Percentiles rank a stretch among this genome's conserved stretches.
phyloP scores from a whole-genome alignment of 345 rosid genomes.

The Nephelium lappaceum region DNA sequence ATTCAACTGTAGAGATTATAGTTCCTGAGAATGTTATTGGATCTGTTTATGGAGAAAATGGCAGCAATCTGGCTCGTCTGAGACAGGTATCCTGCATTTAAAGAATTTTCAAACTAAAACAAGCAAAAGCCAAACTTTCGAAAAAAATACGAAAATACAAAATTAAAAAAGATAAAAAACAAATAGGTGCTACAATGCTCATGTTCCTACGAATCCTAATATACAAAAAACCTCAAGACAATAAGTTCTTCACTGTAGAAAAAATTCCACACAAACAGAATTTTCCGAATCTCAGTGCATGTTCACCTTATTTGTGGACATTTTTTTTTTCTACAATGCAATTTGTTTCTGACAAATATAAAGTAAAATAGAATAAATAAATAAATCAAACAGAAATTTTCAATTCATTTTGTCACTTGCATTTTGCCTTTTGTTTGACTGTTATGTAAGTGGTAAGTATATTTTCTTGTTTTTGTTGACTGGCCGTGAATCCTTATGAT shows the following conservation, averaged over 20 bases:
- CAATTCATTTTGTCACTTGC: not conserved
- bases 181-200: not conserved
- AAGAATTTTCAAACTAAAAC: not conserved
- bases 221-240: not conserved
- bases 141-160: not conserved
- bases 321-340: not conserved
- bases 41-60: slow-evolving; percentile 84
- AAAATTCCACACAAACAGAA: not conserved
- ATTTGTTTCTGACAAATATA: not conserved
- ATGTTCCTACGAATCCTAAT: not conserved
- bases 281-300: not conserved
- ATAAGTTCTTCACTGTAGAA: not conserved
- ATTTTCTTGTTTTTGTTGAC: not conserved
- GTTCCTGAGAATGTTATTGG: slow-evolving; percentile 75
- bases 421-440: not conserved
- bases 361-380: not conserved
- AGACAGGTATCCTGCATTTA: slow-evolving; percentile 54
- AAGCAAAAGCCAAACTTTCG: not conserved
- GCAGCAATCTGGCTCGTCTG: slow-evolving; percentile 73
- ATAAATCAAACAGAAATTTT: not conserved
- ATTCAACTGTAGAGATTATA: slow-evolving; percentile 79
- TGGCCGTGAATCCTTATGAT: slow-evolving; percentile 10
- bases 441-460: not conserved
- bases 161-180: not conserved
- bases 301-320: not conserved